Percentiles rank a stretch among this genome's conserved stretches.
These are phyloP conservation scores for Geranium incanum DNA, from an alignment of 441 rosid species.

Conservation along the genomic window DNA sequence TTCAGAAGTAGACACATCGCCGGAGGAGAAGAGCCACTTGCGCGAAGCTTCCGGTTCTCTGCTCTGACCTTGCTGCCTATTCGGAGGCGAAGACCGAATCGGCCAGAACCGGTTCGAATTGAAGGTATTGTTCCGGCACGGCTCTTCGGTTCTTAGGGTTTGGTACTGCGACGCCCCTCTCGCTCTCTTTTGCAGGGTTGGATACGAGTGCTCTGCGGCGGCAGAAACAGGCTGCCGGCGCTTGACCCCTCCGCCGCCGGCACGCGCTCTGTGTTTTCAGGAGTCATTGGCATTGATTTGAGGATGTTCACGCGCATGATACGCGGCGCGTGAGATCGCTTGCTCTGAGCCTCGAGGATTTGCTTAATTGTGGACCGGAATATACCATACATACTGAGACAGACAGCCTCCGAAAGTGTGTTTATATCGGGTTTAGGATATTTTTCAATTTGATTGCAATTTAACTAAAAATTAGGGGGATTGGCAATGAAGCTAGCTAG, in stretches of 20 bases:
- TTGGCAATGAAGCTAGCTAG: not conserved
- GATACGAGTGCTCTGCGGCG: conserved; percentile 13
- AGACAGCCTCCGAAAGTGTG: not conserved
- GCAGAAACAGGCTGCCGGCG: conserved; percentile 21
- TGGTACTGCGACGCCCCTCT: conserved; percentile 15
- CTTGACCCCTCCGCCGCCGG: conserved; percentile 22
- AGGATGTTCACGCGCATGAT: not conserved
- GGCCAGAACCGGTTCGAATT: conserved; percentile 29
- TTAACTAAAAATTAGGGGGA: not conserved
- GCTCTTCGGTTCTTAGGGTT: conserved; percentile 30
- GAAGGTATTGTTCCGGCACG: conserved; percentile 14
- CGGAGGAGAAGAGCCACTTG: conserved; percentile 52
- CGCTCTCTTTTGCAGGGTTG: conserved; percentile 22
- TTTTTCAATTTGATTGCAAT: too few relatives aligned
- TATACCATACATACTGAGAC: not conserved
- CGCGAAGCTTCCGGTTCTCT: conserved; percentile 32
- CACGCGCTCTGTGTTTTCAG: not conserved
- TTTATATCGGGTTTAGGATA: too few relatives aligned
- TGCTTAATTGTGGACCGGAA: not conserved
- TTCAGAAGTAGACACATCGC: conserved; percentile 28
- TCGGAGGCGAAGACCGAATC: not conserved
- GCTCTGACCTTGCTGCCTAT: conserved; percentile 24
- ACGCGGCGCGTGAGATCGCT: not conserved
- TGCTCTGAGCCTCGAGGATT: not conserved
- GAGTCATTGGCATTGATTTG: not conserved